phyloP scores from a whole-genome alignment of 257 asterid species.

The Solanum chiquidenum region DNA sequence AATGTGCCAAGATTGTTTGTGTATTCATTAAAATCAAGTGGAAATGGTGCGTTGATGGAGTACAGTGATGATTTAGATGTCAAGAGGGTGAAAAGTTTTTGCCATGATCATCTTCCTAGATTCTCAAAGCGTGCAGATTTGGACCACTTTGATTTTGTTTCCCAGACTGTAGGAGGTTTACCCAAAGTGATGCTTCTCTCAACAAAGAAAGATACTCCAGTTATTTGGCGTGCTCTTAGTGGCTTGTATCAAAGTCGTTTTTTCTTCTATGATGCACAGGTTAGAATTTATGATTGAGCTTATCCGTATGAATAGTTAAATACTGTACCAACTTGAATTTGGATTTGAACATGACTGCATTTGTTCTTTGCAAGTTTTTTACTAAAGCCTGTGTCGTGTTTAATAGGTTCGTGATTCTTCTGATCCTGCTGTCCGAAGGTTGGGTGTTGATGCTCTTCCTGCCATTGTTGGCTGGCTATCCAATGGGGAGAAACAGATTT shows the following conservation, averaged over 20 bases:
- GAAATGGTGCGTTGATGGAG: constrained; percentile 64
- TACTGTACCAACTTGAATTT: background rate
- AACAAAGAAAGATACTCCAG: constrained; percentile 77
- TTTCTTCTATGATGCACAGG: constrained; percentile 73
- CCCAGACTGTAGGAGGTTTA: constrained; percentile 30
- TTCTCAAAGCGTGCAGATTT: constrained; percentile 67
- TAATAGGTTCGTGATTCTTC: constrained; percentile 58
- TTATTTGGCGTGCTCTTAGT: constrained; percentile 84
- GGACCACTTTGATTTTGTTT: constrained; percentile 28
- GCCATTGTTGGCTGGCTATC: constrained; percentile 80
- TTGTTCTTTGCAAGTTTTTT: background rate
- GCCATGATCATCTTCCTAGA: constrained; percentile 70
- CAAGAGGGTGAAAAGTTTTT: constrained; percentile 53
- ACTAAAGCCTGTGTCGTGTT: background rate
- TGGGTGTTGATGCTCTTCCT: constrained; percentile 76
- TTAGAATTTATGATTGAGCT: background rate
- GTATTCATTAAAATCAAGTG: constrained; percentile 46
- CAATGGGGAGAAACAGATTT: constrained; percentile 62
- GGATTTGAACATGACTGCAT: background rate
- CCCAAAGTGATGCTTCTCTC: constrained; percentile 85
- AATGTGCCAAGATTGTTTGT: constrained; percentile 52
- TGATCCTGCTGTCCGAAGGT: constrained; percentile 36
- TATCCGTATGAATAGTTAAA: background rate
- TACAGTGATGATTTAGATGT: constrained; percentile 51
- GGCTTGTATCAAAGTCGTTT: constrained; percentile 69